A percentile compares a stretch with the other conserved stretches of the same genome.
Evolutionary conservation across 352 stramenopile species (phyloP).

Genomic region (Phytophthora sansomeana): DNA sequence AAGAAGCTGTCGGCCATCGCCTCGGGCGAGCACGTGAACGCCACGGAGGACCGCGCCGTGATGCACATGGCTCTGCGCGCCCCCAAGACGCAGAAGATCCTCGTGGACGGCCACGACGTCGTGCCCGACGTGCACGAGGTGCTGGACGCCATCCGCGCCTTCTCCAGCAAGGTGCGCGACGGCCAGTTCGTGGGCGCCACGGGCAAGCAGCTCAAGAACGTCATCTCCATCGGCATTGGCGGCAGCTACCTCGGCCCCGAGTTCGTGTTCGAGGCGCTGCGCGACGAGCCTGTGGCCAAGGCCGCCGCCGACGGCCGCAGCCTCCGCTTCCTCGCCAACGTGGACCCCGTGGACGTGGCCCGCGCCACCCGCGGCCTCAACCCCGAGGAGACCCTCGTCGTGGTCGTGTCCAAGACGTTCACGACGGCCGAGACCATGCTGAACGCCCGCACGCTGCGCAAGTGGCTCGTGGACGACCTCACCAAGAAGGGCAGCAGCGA

Average conservation of each 20-base stretch:
- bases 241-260: slow-evolving; percentile 97
- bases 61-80: slow-evolving; percentile 97
- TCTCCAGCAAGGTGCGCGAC: slow-evolving; percentile 91
- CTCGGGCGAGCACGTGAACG: slow-evolving; percentile 95
- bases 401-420: slow-evolving; percentile 99
- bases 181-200: slow-evolving; percentile 92
- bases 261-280: slow-evolving; percentile 96
- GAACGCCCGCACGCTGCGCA: slow-evolving; percentile 96
- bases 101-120: slow-evolving; percentile 96
- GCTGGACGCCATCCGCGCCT: slow-evolving; percentile 94
- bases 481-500: slow-evolving; percentile 80
- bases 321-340: slow-evolving; percentile 97
- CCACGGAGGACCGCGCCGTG: slow-evolving; percentile 95
- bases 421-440: slow-evolving; percentile 99
- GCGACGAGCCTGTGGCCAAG: slow-evolving; percentile 86
- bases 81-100: slow-evolving; percentile 77
- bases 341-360: slow-evolving; percentile 98
- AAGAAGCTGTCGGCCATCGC: slow-evolving; percentile 93
- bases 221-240: slow-evolving; percentile 98
- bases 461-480: slow-evolving; percentile 96
- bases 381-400: slow-evolving; percentile 95
- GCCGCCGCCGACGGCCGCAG: slow-evolving; percentile 84
- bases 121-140: slow-evolving; percentile 96
- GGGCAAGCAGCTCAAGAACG: slow-evolving; percentile 95
- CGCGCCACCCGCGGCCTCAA: slow-evolving; percentile 92